These are phyloP conservation scores for Mortierella sp. DNA, from an alignment of 371 early-diverging fungal genomes.

Conservation along the genomic window DNA sequence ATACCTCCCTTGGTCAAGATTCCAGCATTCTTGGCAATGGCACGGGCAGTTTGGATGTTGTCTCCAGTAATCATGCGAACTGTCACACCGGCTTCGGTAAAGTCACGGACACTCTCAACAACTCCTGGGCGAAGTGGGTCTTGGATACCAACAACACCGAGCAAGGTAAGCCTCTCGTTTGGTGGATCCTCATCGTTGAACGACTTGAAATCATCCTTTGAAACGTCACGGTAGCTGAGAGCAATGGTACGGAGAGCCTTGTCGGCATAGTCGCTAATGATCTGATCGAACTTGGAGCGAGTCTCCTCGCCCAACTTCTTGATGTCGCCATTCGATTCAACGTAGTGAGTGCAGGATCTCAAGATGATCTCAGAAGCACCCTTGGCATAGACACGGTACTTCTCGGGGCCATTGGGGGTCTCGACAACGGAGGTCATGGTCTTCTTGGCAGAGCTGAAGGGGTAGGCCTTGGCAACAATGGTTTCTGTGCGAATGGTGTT, in stretches of 20 bases:
- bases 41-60: slow-evolving; percentile 89
- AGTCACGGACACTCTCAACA: slow-evolving; percentile 81
- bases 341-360: slow-evolving; percentile 67
- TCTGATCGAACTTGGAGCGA: slow-evolving; percentile 56
- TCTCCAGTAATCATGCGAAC: slow-evolving; percentile 99
- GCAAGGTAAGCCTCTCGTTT: slow-evolving; percentile 69
- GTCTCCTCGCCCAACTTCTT: slow-evolving; percentile 62
- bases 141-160: slow-evolving; percentile 92
- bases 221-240: slow-evolving; percentile 79
- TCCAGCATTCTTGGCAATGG: slow-evolving; percentile 90
- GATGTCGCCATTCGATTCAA: slow-evolving; percentile 65
- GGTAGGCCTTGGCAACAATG: slow-evolving; percentile 70
- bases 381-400: slow-evolving; percentile 77
- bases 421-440: slow-evolving; percentile 78
- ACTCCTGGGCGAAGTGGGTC: slow-evolving; percentile 95
- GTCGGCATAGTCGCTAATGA: slow-evolving; percentile 82
- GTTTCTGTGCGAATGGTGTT: slow-evolving; percentile 65
- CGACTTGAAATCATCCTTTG: slow-evolving; percentile 54
- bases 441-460: slow-evolving; percentile 86
- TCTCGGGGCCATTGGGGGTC: slow-evolving; percentile 51
- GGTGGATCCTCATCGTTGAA: slow-evolving; percentile 68
- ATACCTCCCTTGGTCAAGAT: slow-evolving; percentile 87
- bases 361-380: slow-evolving; percentile 90
- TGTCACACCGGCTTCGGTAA: slow-evolving; percentile 89
- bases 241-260: slow-evolving; percentile 92